A percentile compares a stretch with the other conserved stretches of the same genome.
Conservation (phyloP, 225 moss, liverwort and hornwort species). For the Anthoceros angustus region DNA sequence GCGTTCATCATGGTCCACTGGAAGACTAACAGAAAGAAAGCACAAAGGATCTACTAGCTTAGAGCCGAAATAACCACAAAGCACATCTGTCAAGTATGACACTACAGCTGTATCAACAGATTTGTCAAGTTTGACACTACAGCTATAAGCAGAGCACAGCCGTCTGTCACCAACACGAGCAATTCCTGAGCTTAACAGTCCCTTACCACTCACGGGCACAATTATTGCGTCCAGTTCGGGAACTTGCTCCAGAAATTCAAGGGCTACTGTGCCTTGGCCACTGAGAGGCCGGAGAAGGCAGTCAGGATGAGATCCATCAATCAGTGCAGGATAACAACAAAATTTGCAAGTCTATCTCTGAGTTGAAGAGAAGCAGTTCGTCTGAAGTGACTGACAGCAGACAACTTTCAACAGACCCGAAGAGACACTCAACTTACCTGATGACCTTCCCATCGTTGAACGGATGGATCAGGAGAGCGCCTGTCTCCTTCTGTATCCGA, state of each 20-base stretch:
- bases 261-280: constrained; percentile 71
- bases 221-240: constrained; percentile 59
- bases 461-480: constrained; percentile 46
- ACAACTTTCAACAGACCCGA: not conserved
- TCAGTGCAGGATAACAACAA: not conserved
- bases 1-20: constrained; percentile 50
- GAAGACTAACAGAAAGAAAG: not conserved
- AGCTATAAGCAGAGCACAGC: too few species aligned
- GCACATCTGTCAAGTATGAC: too few species aligned
- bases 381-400: not conserved
- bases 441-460: constrained; percentile 55
- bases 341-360: not conserved
- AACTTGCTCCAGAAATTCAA: constrained; percentile 72
- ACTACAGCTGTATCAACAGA: too few species aligned
- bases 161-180: not conserved
- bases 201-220: constrained; percentile 73
- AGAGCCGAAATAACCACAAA: too few species aligned
- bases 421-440: constrained; percentile 20
- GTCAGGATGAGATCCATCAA: not conserved
- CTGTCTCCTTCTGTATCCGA: constrained; percentile 31
- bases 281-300: constrained; percentile 12
- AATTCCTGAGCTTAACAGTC: not conserved
- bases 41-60: not conserved
- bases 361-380: not conserved
- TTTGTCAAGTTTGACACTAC: too few species aligned